Evolutionary conservation across 257 asterid genomes (phyloP).

Genomic region (Perilla frutescens): DNA sequence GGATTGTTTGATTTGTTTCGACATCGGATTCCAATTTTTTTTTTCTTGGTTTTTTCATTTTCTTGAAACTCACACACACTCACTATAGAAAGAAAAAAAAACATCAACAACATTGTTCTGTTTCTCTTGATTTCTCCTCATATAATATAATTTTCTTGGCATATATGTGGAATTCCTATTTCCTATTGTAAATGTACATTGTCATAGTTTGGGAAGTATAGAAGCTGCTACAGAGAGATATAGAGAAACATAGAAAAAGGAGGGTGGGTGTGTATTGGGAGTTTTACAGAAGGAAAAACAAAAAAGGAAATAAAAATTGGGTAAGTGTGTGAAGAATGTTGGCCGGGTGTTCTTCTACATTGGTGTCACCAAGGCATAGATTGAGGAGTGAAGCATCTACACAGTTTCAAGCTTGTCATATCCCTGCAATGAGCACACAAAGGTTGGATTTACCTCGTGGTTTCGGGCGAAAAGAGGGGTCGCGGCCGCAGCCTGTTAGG

Average conservation of each 20-base stretch:
- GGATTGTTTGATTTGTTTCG: conserved; percentile 49
- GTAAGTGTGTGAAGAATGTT: conserved; percentile 77
- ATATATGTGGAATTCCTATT: conserved; percentile 26
- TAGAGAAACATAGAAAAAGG: conserved; percentile 38
- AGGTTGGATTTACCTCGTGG: conserved; percentile 87
- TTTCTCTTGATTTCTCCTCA: conserved; percentile 70
- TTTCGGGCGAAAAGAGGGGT: conserved; percentile 64
- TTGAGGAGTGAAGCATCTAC: conserved; percentile 82
- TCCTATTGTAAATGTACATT: conserved; percentile 33
- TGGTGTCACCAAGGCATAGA: conserved; percentile 93
- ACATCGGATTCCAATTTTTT: conserved; percentile 87
- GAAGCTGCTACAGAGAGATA: conserved; percentile 33
- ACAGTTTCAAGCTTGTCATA: conserved; percentile 85
- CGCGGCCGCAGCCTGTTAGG: conserved; percentile 69
- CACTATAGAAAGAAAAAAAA: conserved; percentile 42
- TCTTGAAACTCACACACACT: conserved; percentile 63
- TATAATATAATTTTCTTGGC: conserved; percentile 33
- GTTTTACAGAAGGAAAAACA: conserved; percentile 40
- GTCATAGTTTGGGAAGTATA: conserved; percentile 36
- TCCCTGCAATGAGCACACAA: conserved; percentile 95
- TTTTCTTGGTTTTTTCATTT: conserved; percentile 43
- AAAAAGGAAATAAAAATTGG: conserved; percentile 40
- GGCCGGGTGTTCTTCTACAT: conserved; percentile 96
- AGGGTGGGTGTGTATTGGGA: conserved; percentile 54
- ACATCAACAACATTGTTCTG: conserved; percentile 46